Conservation (phyloP, 2,329 filamentous ascomycete genomes). For the Ophiostoma populinum region DNA sequence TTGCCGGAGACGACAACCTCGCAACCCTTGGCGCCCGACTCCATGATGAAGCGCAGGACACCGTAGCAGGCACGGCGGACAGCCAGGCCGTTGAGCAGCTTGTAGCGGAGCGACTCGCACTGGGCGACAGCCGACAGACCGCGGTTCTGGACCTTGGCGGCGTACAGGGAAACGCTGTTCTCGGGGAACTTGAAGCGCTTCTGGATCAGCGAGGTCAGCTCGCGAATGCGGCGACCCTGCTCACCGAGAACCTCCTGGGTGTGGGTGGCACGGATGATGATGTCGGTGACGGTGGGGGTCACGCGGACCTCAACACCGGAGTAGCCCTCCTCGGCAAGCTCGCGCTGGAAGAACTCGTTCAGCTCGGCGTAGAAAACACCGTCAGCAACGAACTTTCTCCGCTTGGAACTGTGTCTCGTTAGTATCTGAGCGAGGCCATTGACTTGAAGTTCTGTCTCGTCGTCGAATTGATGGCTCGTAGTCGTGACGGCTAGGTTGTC, state of each 20-base stretch:
- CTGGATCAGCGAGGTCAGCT: slow-evolving; percentile 99
- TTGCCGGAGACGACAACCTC: slow-evolving; percentile 99
- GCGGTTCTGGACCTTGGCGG: slow-evolving; percentile 99
- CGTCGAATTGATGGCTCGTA: too few species aligned
- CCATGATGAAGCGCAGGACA: slow-evolving; percentile 99
- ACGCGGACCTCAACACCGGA: slow-evolving; percentile 99
- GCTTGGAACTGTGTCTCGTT: slow-evolving; percentile 59
- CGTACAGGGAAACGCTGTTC: slow-evolving; percentile 99
- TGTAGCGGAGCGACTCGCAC: slow-evolving; percentile 99
- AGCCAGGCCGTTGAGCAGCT: slow-evolving; percentile 98
- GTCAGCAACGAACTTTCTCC: slow-evolving; percentile 90
- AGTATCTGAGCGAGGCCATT: too few species aligned
- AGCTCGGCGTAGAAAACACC: slow-evolving; percentile 99
- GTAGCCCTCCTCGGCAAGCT: slow-evolving; percentile 99
- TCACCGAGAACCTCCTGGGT: slow-evolving; percentile 99
- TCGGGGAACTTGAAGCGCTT: slow-evolving; percentile 99
- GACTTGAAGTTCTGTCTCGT: too few species aligned
- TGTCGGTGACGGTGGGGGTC: slow-evolving; percentile 98
- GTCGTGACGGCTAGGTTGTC: too few species aligned
- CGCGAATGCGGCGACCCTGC: slow-evolving; percentile 98
- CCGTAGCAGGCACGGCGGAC: slow-evolving; percentile 98
- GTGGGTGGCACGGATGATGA: slow-evolving; percentile 99
- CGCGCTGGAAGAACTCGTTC: slow-evolving; percentile 99
- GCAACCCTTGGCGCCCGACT: slow-evolving; percentile 98
- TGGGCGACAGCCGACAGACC: slow-evolving; percentile 99